phyloP scores from a whole-genome alignment of 2,329 filamentous ascomycete genomes.

The Apiospora kogelbergensis region DNA sequence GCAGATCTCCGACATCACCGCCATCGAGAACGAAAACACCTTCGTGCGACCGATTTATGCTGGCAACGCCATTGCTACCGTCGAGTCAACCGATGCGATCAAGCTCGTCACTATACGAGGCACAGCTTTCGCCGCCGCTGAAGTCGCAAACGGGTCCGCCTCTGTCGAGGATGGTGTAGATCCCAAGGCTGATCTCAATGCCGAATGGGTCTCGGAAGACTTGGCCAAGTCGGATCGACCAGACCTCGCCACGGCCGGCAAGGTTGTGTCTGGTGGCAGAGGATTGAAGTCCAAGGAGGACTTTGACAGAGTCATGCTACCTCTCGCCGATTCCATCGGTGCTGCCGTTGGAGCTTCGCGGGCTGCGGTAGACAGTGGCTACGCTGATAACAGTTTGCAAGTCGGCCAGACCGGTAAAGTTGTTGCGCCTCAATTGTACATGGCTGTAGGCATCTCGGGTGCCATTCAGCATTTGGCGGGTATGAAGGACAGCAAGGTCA shows the following conservation, averaged over 20 bases:
- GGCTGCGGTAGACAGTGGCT: constrained; percentile 94
- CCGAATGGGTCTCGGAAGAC: constrained; percentile 93
- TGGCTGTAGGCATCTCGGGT: constrained; percentile 93
- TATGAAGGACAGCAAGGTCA: constrained; percentile 99
- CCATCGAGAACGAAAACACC: constrained; percentile 84
- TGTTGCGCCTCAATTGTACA: constrained; percentile 91
- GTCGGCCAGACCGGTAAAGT: constrained; percentile 99
- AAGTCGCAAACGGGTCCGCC: constrained; percentile 71
- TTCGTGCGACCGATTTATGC: constrained; percentile 98
- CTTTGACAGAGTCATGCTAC: constrained; percentile 89
- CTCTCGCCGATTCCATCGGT: constrained; percentile 86
- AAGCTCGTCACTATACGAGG: constrained; percentile 93
- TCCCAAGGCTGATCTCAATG: constrained; percentile 69
- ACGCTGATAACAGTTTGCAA: constrained; percentile 97
- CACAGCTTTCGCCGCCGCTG: constrained; percentile 81
- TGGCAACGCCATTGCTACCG: constrained; percentile 94
- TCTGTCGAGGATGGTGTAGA: constrained; percentile 79
- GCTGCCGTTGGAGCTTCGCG: constrained; percentile 95
- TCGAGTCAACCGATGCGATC: constrained; percentile 81
- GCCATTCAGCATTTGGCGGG: constrained; percentile 97
- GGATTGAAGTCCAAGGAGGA: constrained; percentile 98
- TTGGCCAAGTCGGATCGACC: constrained; percentile 91
- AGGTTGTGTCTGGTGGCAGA: constrained; percentile 89
- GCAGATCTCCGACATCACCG: constrained; percentile 89
- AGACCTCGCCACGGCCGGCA: constrained; percentile 84